Base-by-base conservation (phyloP, 345 rosid genomes). In the Pistacia integerrima region DNA sequence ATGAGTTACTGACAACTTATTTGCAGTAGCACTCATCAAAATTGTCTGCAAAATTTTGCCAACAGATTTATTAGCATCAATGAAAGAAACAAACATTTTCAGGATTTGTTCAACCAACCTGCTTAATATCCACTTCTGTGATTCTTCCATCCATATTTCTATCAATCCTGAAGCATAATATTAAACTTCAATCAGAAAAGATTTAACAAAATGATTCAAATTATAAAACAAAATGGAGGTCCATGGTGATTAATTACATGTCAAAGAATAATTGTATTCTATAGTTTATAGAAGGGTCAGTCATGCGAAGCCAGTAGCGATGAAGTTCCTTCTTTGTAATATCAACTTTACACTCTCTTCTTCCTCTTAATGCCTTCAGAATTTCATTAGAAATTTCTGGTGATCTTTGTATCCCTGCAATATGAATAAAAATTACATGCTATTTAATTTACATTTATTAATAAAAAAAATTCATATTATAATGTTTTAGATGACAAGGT, bases 141-240 rank as follows among this genome's bases (percentile, higher is more conserved):
- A 89, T 69, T 77, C 77, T 76, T 78, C 90, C 92, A 68, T 89
- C 89, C 87, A 79, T 74, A 11, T 89, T 79, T 56, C 66, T 74
- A 33, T 89, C 89, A 61, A 85, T 85, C 51, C 90, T 88, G 86
- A 63, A 63, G 51, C 36, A 51, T 51, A 17, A 0, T 18, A 0
- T 16, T 41, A 41, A 41, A 41, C 9, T 41, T 41, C 46, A 6
- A 41, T 41, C 46, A 41, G 46, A 41, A 41, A 41, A 41, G 46
- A 41, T 41, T 6, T 8, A 7, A 7, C 9, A 41, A 41, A 41
- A 41, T 6, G 6, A 5, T 7, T 5, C 46, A 41, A 41, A 41
- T 41, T 41, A 41, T 8, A 41, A 41, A 5, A 41, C 0, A 41
- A 41, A 51, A 20, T 9, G 41, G 46, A 35, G 74, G 18, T 35